phyloP scores from a whole-genome alignment of 108 stramenopile species.

The Cyclotella distinguenda region DNA sequence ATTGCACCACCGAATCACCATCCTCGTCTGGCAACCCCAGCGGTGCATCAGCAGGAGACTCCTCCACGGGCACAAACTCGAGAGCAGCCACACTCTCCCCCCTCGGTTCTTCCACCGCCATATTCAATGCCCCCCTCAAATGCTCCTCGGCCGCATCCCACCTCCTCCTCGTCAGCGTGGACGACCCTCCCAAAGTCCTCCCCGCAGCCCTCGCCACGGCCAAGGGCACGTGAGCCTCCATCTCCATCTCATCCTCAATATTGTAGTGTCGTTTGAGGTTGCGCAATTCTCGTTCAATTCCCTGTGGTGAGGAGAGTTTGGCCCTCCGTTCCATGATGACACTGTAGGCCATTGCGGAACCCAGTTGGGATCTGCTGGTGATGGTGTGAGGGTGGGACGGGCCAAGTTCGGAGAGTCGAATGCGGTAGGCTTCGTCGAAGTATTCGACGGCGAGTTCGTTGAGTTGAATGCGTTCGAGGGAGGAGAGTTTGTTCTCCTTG shows the following conservation, averaged over 20 bases:
- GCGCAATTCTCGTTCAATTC: conserved; percentile 49
- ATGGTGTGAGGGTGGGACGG: conserved; percentile 74
- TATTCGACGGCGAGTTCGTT: conserved; percentile 75
- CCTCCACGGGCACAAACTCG: conserved; percentile 11
- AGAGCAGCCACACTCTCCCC: conserved; percentile 49
- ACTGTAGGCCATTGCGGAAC: conserved; percentile 69
- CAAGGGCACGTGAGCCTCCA: conserved; percentile 33
- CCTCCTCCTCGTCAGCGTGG: conserved; percentile 52
- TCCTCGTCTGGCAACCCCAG: no score
- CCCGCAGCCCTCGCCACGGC: conserved; percentile 38
- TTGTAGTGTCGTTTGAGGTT: conserved; percentile 27
- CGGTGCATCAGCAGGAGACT: background rate
- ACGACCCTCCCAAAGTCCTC: conserved; percentile 2
- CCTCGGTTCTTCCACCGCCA: conserved; percentile 69
- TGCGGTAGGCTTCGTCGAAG: conserved; percentile 74
- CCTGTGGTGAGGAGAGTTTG: background rate
- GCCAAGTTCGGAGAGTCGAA: conserved; percentile 73
- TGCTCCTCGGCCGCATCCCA: conserved; percentile 86
- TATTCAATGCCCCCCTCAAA: conserved; percentile 64
- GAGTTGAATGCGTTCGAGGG: conserved; percentile 68
- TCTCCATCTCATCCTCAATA: conserved; percentile 13
- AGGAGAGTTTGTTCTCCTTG: conserved; percentile 26
- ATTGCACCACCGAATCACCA: conserved; percentile 3
- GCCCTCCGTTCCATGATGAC: conserved; percentile 45
- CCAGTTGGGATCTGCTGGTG: conserved; percentile 60